Evolutionary conservation across 176 grass and related monocot species (phyloP), one percentile per base, ranked within the genome.

Genomic region (Oryza officinalis): DNA sequence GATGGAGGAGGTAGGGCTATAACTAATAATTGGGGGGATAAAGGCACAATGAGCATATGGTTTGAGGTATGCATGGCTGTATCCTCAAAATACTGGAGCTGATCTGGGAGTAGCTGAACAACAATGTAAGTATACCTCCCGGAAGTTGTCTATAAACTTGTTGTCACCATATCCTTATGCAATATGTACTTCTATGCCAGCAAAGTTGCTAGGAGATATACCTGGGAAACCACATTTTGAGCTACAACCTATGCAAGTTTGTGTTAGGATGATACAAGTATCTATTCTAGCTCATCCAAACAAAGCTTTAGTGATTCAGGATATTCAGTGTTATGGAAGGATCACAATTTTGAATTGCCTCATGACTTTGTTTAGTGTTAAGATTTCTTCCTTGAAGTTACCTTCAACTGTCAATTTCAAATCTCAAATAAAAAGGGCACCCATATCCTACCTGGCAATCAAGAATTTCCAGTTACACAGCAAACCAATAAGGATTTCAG

Each of bases 341-440:
- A 54, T 84, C 30, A 35, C 43, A 40, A 83, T 28, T 83, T 83
- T 65, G 8, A 83, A 64, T 27, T 60, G 27, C 12, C 27, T 73
- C 52, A 73, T 32, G 59, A 26, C 31, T 73, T 14, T 27, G 43
- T 52, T 75, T 75, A 27, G 5, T 3, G 0, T 40, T 33, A 4
- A 35, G 6, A 0, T n/a, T 31, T 45, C 2, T 31, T 31, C 52
- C 14, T 54, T 54, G 71, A 64, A 50, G 35, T 37, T 71, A 13
- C 25, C 26, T 74, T 40, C 37, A 64, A 83, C 20, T 65, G 9
- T 35, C 72, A 75, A 64, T 30, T 65, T 67, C n/a, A 75, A 75
- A 66, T 40, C 52, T 81, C 46, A 81, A 57, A 81, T 32, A 40
- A 2, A 68, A 68, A 81, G 13, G 66, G 3, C 13, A 32, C 10